These are phyloP conservation scores for Fusarium sp. DNA, from an alignment of 2,329 filamentous ascomycete species.

Conservation along the genomic window DNA sequence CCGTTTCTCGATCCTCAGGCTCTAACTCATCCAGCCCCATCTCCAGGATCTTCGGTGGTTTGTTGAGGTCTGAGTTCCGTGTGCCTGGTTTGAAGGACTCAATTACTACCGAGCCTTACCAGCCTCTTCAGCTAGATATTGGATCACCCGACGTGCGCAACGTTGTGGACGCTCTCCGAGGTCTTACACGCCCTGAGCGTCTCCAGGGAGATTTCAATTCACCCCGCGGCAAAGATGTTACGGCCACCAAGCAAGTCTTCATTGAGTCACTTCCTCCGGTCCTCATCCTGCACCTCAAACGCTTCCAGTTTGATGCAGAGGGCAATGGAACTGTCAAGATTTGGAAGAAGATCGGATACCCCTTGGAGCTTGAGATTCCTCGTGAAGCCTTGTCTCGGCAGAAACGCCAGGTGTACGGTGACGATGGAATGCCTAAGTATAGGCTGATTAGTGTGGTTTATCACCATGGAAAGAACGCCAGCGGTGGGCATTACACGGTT, in stretches of 20 bases:
- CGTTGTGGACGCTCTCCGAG: slow-evolving; percentile 90
- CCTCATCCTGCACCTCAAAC: slow-evolving; percentile 94
- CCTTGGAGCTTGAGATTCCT: slow-evolving; percentile 92
- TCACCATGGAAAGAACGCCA: slow-evolving; percentile 97
- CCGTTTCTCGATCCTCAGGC: slow-evolving; percentile 88
- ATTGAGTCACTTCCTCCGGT: slow-evolving; percentile 93
- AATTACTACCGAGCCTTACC: slow-evolving; percentile 92
- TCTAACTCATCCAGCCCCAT: slow-evolving; percentile 82
- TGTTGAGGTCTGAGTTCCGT: slow-evolving; percentile 88
- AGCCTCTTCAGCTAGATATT: slow-evolving; percentile 95
- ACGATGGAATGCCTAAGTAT: slow-evolving; percentile 82
- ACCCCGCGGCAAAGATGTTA: slow-evolving; percentile 79
- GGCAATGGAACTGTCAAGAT: slow-evolving; percentile 91
- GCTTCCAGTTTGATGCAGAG: slow-evolving; percentile 93
- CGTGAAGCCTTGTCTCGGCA: slow-evolving; percentile 87
- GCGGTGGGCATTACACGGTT: slow-evolving; percentile 97
- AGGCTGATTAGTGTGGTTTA: slow-evolving; percentile 92
- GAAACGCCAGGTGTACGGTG: slow-evolving; percentile 74
- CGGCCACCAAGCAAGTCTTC: slow-evolving; percentile 92
- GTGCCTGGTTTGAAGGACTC: slow-evolving; percentile 90
- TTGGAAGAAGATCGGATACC: slow-evolving; percentile 98
- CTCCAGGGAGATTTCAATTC: slow-evolving; percentile 88
- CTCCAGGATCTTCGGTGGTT: slow-evolving; percentile 94
- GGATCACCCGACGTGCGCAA: slow-evolving; percentile 87
- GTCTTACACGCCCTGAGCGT: slow-evolving; percentile 84